Evolutionary conservation across 495 filamentous ascomycete species (phyloP).

Genomic region (Filosporella fistucella): DNA sequence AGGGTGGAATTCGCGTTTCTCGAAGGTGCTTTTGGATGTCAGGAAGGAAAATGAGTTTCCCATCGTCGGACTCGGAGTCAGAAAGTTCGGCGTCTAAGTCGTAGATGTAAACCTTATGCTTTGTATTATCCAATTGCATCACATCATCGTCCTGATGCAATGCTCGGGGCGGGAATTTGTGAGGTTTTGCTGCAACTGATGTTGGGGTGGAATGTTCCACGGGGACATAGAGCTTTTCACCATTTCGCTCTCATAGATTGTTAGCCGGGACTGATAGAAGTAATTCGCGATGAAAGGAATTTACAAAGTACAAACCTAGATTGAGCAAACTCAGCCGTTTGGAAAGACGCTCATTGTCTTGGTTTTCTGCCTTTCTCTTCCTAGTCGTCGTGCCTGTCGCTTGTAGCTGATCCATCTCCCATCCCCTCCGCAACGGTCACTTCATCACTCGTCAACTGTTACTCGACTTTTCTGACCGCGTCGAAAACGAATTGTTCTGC

Average conservation of each 20-base stretch:
- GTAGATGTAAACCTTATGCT: slow-evolving; percentile 83
- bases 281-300: neutral
- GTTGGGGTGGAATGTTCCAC: slow-evolving; percentile 29
- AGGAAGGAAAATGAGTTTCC: slow-evolving; percentile 68
- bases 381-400: slow-evolving; percentile 35
- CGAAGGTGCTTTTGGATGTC: slow-evolving; percentile 75
- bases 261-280: slow-evolving; percentile 7
- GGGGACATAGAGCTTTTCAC: slow-evolving; percentile 50
- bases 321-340: slow-evolving; percentile 82
- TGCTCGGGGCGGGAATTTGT: no score
- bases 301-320: slow-evolving; percentile 54
- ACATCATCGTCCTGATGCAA: slow-evolving; percentile 46
- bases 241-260: slow-evolving; percentile 42
- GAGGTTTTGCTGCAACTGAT: slow-evolving; percentile 1
- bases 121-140: slow-evolving; percentile 88
- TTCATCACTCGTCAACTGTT: neutral
- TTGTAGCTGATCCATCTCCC: slow-evolving; percentile 31
- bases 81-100: slow-evolving; percentile 84
- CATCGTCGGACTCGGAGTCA: slow-evolving; percentile 47
- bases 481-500: slow-evolving; percentile 1
- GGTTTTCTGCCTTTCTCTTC: slow-evolving; percentile 45
- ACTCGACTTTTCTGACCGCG: neutral
- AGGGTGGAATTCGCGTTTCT: slow-evolving; percentile 59
- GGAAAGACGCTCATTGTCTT: slow-evolving; percentile 55
- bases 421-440: slow-evolving; percentile 10